Conservation (phyloP, 2,329 filamentous ascomycete species). For the Cladosporium sp. region DNA sequence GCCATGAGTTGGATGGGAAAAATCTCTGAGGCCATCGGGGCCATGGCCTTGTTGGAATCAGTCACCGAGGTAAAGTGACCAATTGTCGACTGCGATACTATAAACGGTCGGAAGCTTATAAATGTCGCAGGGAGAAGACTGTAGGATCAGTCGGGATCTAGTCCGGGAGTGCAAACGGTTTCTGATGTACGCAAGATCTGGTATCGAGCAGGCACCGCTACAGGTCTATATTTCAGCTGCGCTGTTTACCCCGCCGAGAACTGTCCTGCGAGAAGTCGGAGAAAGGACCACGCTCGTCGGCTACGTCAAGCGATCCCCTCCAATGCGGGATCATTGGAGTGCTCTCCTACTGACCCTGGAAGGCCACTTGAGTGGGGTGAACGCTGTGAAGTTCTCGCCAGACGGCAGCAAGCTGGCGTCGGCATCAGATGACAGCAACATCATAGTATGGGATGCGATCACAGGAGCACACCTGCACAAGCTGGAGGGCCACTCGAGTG, state of each 20-base stretch:
- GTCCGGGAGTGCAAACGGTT: not conserved
- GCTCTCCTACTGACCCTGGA: no score
- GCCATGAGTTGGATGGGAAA: no score
- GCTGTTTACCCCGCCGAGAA: not conserved
- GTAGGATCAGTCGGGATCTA: not conserved
- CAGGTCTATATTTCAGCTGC: conserved; percentile 2
- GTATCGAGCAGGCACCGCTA: conserved; percentile 1
- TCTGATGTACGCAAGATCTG: not conserved
- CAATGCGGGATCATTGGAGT: no score
- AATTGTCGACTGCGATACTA: no score
- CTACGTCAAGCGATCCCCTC: no score
- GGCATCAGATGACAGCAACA: not conserved
- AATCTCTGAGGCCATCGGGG: no score
- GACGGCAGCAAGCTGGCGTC: not conserved
- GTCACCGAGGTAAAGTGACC: no score
- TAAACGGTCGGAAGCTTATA: no score
- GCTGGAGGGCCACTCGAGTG: conserved; percentile 10
- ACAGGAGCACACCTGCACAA: not conserved
- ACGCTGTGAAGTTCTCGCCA: not conserved
- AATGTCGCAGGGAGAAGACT: no score
- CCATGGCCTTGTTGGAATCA: no score
- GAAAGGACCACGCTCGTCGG: not conserved
- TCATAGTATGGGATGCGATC: not conserved
- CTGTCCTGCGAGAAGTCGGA: not conserved
- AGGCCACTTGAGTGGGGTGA: no score